phyloP scores from a whole-genome alignment of 2,329 filamentous ascomycete genomes.

The Arthrobotrys sphaeroides region DNA sequence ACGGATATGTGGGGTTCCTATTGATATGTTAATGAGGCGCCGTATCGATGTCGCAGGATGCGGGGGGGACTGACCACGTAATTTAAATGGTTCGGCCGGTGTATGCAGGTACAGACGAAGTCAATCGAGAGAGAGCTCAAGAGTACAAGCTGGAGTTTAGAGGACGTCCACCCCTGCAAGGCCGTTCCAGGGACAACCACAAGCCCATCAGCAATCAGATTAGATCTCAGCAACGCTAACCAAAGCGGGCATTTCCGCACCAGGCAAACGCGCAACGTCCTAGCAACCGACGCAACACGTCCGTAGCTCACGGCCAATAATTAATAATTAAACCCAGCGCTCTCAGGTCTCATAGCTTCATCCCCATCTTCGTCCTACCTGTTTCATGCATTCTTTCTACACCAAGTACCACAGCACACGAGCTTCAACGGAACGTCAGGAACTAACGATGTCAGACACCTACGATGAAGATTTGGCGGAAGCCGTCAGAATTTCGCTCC shows the following conservation, averaged over 20 bases:
- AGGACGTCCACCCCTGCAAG: constrained; percentile 24
- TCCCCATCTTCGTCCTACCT: too few relatives aligned
- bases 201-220: neutral
- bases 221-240: constrained; percentile 1
- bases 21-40: neutral
- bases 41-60: neutral
- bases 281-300: constrained; percentile 34
- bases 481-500: constrained; percentile 35
- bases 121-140: constrained; percentile 9
- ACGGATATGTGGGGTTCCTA: neutral
- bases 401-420: too few relatives aligned
- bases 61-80: constrained; percentile 37
- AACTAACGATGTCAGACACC: constrained; percentile 29
- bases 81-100: neutral
- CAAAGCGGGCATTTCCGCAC: neutral
- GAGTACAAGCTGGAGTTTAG: constrained; percentile 33
- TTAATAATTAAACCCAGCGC: too few relatives aligned
- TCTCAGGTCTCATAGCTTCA: too few relatives aligned
- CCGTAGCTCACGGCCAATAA: neutral
- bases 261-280: constrained; percentile 38
- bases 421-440: neutral
- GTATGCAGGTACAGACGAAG: constrained; percentile 16
- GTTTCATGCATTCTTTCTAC: too few relatives aligned
- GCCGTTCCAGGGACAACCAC: constrained; percentile 6
- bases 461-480: constrained; percentile 49